Evolutionary conservation across 2,329 filamentous ascomycete species (phyloP).

Genomic region (Botrytis squamosa): DNA sequence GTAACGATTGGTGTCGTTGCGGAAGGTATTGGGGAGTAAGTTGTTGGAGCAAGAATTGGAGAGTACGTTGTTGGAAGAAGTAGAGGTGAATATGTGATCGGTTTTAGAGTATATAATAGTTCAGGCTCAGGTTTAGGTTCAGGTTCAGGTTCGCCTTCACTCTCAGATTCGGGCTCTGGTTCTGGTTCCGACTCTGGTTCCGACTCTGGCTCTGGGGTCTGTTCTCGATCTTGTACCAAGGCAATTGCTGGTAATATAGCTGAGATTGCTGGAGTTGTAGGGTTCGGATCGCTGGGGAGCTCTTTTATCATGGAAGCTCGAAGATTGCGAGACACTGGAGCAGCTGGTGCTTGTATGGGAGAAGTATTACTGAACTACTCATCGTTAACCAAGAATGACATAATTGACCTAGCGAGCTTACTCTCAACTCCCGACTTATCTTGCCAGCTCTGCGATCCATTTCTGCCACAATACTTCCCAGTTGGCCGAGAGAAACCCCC

Average conservation of each 20-base stretch:
- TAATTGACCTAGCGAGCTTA: slow-evolving; percentile 45
- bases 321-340: slow-evolving; percentile 29
- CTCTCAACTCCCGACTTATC: slow-evolving; percentile 75
- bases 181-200: slow-evolving; percentile 19
- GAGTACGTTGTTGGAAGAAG: slow-evolving; percentile 28
- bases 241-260: slow-evolving; percentile 35
- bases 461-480: slow-evolving; percentile 76
- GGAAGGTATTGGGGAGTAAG: slow-evolving; percentile 21
- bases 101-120: slow-evolving; percentile 37
- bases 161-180: slow-evolving; percentile 16
- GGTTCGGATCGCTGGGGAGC: slow-evolving; percentile 34
- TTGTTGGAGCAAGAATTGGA: slow-evolving; percentile 24
- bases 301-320: slow-evolving; percentile 35
- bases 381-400: slow-evolving; percentile 17
- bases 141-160: slow-evolving; percentile 23
- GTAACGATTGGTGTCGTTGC: neutral
- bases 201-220: slow-evolving; percentile 28
- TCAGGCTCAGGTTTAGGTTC: slow-evolving; percentile 32
- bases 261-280: slow-evolving; percentile 36
- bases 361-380: slow-evolving; percentile 24
- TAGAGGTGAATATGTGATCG: slow-evolving; percentile 37
- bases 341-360: slow-evolving; percentile 15
- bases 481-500: slow-evolving; percentile 66
- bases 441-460: slow-evolving; percentile 84
- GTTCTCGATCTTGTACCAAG: slow-evolving; percentile 35